Base-by-base conservation (phyloP, 2,329 filamentous ascomycete species). In the Chaetomiaceae sp. region DNA sequence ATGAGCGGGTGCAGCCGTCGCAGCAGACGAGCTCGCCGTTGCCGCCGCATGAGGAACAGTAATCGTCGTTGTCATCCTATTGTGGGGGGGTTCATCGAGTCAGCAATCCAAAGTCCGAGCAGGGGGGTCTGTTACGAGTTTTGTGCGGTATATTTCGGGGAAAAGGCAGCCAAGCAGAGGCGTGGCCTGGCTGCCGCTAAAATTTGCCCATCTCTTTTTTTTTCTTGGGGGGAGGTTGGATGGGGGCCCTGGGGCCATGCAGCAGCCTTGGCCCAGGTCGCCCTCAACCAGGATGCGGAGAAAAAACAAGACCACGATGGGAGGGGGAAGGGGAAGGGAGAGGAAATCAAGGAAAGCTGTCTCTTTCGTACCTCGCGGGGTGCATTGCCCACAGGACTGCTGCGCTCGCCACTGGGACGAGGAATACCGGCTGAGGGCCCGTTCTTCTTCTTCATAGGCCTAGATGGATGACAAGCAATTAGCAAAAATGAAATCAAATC, bases 11-110 rank as follows among this genome's bases (percentile, higher is more conserved):
- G 71, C 93, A 99, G 56, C 87, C 88, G 71, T 97, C 93, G 69
- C 93, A 99, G 71, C 91, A 96, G 58, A 97, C 78, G 56, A 99
- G 79, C 60, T 89, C 83, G 51, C 92, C 92, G 59, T 82, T 86
- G 57, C 86, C 87, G 63, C 85, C 82, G 71, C 93, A 99, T 40
- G 89, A 83, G 55, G 85, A 85, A 73, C 92, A 99, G 64, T 86
- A 86, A 67, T 97, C 92, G 67, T 93, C 89, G 68, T 95, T 95
- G 56, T 96, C 86, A 60, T 81, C 74, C 75, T 79, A 66, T 54
- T 55, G 6, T 54, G 53, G 55, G 53, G 63, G 72, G 10, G 30
- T 33, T n/a, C 8, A 74, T 69, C 63, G 63, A 53, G 51, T 48
- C 49, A 55, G 50, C 51, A 55, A 60, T 60, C 50, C 48, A 27